phyloP scores from a whole-genome alignment of 1,139 yeast species.

The Chernovozyma aurita region DNA sequence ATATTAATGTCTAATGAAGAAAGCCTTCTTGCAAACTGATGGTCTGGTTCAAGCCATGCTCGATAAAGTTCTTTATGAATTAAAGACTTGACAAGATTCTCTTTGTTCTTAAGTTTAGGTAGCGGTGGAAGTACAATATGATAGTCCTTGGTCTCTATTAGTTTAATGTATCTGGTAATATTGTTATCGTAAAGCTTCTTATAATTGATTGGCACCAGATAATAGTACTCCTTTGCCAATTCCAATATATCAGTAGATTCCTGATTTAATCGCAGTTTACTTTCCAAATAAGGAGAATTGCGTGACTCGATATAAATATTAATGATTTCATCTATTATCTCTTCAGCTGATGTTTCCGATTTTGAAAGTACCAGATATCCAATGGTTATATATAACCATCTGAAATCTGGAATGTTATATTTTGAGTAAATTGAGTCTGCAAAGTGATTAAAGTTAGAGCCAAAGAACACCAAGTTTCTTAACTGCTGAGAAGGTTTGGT shows the following conservation, averaged over 20 bases:
- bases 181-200: slow-evolving; percentile 15
- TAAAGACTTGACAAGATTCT: slow-evolving; percentile 31
- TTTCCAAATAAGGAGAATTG: slow-evolving; percentile 9
- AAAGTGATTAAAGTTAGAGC: slow-evolving; percentile 9
- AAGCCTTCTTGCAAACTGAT: slow-evolving; percentile 26
- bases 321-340: slow-evolving; percentile 27
- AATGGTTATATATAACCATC: slow-evolving; percentile 33
- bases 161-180: slow-evolving; percentile 17
- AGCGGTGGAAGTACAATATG: slow-evolving; percentile 31
- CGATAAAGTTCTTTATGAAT: slow-evolving; percentile 40
- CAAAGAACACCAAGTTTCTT: slow-evolving; percentile 18
- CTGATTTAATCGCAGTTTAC: neutral
- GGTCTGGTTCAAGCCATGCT: slow-evolving; percentile 27
- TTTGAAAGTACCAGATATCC: slow-evolving; percentile 32
- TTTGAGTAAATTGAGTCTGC: slow-evolving; percentile 1
- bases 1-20: slow-evolving; percentile 13
- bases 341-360: slow-evolving; percentile 21
- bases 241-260: slow-evolving; percentile 8
- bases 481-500: slow-evolving; percentile 17
- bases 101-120: slow-evolving; percentile 30
- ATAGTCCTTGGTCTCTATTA: slow-evolving; percentile 22
- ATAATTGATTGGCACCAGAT: slow-evolving; percentile 18
- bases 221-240: slow-evolving; percentile 21
- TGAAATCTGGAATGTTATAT: slow-evolving; percentile 11
- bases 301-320: slow-evolving; percentile 25